Evolutionary conservation across 1,284 basidiomycete genomes (phyloP), one percentile per base, ranked within the genome.

Genomic region (Ustilago xerochloae): DNA sequence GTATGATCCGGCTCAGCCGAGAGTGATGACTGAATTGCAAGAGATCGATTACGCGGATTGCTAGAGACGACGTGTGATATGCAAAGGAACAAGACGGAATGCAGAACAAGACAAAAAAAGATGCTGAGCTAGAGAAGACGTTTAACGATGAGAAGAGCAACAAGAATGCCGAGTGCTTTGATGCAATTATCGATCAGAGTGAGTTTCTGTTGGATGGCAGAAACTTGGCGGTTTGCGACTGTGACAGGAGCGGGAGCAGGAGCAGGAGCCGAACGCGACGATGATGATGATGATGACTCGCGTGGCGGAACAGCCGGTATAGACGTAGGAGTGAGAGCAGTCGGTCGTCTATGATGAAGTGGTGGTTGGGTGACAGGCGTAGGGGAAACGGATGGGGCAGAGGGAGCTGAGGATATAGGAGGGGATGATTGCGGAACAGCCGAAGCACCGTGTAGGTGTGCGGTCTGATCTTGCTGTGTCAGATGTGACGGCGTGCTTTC

Each of bases 171-270:
- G 47, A 74, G 65, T n/a, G 57, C 58, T 36, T 68, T 63, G 55
- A 74, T 74, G 65, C 65, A 69, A 29, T 63, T 63, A 39, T 74
- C 65, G 58, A 74, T 69, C 13, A 69, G 43, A 12, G 26, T 28
- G 22, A 74, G 61, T 45, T 65, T 74, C 10, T 59, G 65, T 38
- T 68, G 43, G 1, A 57, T 63, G 18, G 57, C 28, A 5, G 61
- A 60, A 45, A 56, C 30, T 30, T n/a, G n/a, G n/a, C 29, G 54
- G 18, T n/a, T 46, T 41, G 24, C 18, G 32, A 22, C 22, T 13
- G 16, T 29, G 16, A 53, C 30, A 4, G 13, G 49, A 18, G 49
- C 32, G n/a, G 43, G 35, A 36, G 30, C 2, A 18, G 10, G 15
- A 29, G 32, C 35, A n/a, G 43, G 35, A 36, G 30, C 2, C n/a